Evolutionary conservation across 441 rosid genomes (phyloP), one percentile per base, ranked within the genome.

Genomic region (Eutrema salsugineum): DNA sequence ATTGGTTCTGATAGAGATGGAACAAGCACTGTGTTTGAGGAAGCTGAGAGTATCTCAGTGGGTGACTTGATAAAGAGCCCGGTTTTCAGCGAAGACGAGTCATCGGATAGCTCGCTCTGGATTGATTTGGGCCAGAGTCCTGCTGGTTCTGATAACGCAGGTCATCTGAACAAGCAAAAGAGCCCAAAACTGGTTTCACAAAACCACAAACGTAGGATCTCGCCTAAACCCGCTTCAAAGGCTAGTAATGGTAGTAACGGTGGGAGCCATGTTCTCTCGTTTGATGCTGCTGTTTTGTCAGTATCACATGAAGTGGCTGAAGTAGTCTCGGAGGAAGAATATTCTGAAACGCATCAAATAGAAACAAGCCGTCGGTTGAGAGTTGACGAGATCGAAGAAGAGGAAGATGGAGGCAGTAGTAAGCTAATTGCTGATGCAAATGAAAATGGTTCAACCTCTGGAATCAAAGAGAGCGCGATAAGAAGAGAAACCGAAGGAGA

Each of bases 51-150:
- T 78, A 77, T 90, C 49, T 94, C 97, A 1, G 88, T 92, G 4
- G 99, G 98, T 48, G 99, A 94, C 71, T 72, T 94, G 79, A 94
- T 94, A 88, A 94, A 88, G 80, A 92, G 99, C 80, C 99, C 99
- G 0, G 86, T 94, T 15, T 92, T 94, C 77, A 94, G 99, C 49
- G 99, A 94, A 79, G 80, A 77, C 71, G 99, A 90, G 73, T 94
- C 99, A 19, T 84, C 89, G 1, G 99, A 94, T 76, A 85, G 86
- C 80, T 82, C 93, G 5, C 83, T 85, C 35, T 94, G 98, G 99
- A 91, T 92, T 32, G 96, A 87, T 81, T 86, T 94, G 84, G 99
- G 99, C 66, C 98, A 94, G 77, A 88, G 94, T 79, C 93, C 93
- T n/a, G 74, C 75, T 28, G 88, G 78, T 35, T 84, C 88, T 22